phyloP scores from a whole-genome alignment of 805 yeast genomes.

The Pichia gijzeniarum region DNA sequence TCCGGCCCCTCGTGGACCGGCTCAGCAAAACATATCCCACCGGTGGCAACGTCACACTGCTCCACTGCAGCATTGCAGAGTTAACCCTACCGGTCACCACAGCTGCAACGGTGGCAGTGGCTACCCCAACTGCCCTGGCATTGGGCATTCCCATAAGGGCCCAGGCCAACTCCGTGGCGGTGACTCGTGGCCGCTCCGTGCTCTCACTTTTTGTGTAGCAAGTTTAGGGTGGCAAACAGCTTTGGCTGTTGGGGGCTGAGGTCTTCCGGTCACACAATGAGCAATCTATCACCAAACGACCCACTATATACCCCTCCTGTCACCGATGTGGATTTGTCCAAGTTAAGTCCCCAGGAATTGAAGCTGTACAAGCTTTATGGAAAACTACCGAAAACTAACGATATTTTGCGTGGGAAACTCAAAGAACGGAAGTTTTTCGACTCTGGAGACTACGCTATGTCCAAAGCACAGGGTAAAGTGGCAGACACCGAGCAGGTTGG shows the following conservation, averaged over 20 bases:
- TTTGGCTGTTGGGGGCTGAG: neutral
- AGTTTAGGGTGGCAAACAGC: neutral
- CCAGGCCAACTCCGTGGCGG: too few relatives aligned
- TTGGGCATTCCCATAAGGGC: too few relatives aligned
- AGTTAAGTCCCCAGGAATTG: constrained; percentile 71
- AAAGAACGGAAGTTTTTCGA: constrained; percentile 90
- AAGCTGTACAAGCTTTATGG: constrained; percentile 78
- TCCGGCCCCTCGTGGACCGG: neutral
- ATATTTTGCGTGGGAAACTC: constrained; percentile 64
- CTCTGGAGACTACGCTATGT: constrained; percentile 90
- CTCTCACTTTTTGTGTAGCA: too few relatives aligned
- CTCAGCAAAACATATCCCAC: neutral
- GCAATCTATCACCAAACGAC: constrained; percentile 31
- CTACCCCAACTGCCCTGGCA: too few relatives aligned
- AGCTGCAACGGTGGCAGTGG: too few relatives aligned
- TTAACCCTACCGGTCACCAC: too few relatives aligned
- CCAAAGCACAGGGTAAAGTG: constrained; percentile 45
- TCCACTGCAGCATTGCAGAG: neutral
- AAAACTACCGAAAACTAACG: constrained; percentile 74
- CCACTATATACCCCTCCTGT: constrained; percentile 40
- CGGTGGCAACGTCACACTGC: neutral
- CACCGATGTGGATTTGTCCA: constrained; percentile 41
- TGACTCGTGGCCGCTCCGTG: too few relatives aligned
- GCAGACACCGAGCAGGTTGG: constrained; percentile 29
- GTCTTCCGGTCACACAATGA: neutral